Percentiles rank a stretch among this genome's conserved stretches.
Evolutionary conservation across 2,329 filamentous ascomycete genomes (phyloP).

Genomic region (Trichoderma oligosporum): DNA sequence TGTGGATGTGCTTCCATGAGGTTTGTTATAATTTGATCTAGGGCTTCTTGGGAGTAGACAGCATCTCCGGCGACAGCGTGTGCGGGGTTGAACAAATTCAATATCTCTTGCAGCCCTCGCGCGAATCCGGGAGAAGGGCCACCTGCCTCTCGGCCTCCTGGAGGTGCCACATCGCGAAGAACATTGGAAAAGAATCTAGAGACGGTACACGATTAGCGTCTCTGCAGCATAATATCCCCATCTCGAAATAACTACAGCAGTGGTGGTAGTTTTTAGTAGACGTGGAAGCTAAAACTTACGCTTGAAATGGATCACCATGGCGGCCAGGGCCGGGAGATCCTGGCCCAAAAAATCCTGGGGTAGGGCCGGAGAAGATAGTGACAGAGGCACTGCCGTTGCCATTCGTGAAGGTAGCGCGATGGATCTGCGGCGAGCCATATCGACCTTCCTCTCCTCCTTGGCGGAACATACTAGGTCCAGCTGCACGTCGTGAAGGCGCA

Average conservation of each 20-base stretch:
- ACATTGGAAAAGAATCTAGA: conserved; percentile 47
- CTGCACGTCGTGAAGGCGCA: conserved; percentile 16
- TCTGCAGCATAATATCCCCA: not conserved
- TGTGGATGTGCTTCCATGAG: conserved; percentile 80
- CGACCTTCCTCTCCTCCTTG: conserved; percentile 21
- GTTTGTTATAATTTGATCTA: conserved; percentile 82
- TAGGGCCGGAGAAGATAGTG: conserved; percentile 44
- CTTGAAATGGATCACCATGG: conserved; percentile 43
- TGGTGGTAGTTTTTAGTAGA: no score
- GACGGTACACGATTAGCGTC: not conserved
- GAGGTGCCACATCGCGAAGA: conserved; percentile 39
- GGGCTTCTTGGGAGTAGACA: conserved; percentile 84
- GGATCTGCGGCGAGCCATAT: conserved; percentile 32
- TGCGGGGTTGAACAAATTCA: conserved; percentile 52
- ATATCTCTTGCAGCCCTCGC: conserved; percentile 48
- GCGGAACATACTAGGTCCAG: conserved; percentile 20
- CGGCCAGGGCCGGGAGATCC: conserved; percentile 21
- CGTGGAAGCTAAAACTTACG: conserved; percentile 46
- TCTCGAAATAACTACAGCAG: no score
- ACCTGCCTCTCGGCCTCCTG: conserved; percentile 27
- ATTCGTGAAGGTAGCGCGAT: conserved; percentile 36
- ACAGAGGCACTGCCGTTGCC: conserved; percentile 46
- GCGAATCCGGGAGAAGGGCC: conserved; percentile 27
- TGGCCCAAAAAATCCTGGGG: conserved; percentile 21
- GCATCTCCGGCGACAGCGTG: conserved; percentile 65